phyloP scores from a whole-genome alignment of 106 monocot genomes.

The Allium fistulosum region DNA sequence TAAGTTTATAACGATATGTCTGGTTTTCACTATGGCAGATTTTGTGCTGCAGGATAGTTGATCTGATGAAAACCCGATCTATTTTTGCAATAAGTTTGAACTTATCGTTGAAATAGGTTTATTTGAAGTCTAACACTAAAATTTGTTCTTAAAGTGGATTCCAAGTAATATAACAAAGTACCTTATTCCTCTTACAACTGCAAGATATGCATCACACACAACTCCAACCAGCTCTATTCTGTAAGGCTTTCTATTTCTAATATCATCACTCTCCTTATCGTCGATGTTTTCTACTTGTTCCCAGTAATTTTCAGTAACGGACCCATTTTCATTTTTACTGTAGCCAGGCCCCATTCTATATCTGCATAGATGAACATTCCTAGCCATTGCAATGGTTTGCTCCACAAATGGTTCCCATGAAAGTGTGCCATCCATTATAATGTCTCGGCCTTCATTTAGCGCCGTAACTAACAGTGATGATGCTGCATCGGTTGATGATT shows the following conservation, averaged over 20 bases:
- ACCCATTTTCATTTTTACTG: slow-evolving; percentile 45
- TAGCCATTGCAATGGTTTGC: slow-evolving; percentile 84
- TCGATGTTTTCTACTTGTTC: slow-evolving; percentile 38
- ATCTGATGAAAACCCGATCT: too few species aligned
- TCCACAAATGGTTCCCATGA: slow-evolving; percentile 92
- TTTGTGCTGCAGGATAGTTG: too few species aligned
- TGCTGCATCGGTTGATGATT: slow-evolving; percentile 83
- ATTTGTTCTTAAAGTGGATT: too few species aligned
- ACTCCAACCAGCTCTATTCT: slow-evolving; percentile 92
- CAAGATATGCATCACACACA: slow-evolving; percentile 84
- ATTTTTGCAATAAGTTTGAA: too few species aligned
- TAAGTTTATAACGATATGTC: too few species aligned
- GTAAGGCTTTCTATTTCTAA: slow-evolving; percentile 52
- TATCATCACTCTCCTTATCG: not conserved
- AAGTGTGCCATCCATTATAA: slow-evolving; percentile 91
- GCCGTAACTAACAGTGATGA: slow-evolving; percentile 92
- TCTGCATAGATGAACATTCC: slow-evolving; percentile 56
- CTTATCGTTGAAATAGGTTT: too few species aligned
- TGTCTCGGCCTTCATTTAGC: slow-evolving; percentile 86
- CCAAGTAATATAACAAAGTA: slow-evolving; percentile 2
- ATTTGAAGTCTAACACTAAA: too few species aligned
- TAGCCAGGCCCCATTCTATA: slow-evolving; percentile 91
- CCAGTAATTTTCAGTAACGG: slow-evolving; percentile 70
- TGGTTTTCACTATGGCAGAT: too few species aligned
- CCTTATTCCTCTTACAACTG: slow-evolving; percentile 92